Base-by-base conservation (phyloP, 495 filamentous ascomycete genomes). In the Talaromyces adpressus region DNA sequence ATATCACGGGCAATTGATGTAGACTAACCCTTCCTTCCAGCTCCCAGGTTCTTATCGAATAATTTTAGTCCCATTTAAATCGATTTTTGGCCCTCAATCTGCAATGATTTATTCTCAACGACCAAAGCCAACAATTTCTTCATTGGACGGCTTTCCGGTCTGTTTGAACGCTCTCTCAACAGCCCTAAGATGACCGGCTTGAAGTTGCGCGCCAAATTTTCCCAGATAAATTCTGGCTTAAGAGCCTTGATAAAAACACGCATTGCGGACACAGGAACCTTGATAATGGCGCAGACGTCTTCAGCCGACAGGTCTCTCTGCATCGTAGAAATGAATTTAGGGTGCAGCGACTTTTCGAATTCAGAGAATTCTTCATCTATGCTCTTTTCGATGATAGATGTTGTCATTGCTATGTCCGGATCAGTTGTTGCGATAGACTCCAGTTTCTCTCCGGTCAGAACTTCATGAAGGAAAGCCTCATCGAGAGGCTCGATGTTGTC, bases 401-500 rank as follows among this genome's bases (percentile, higher is more conserved):
- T 59, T 23, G 29, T 27, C n/a, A 39, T 39, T 23, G 57, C 20
- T 12, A 36, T 59, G 22, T 59, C 32, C 20, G 18, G 25, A 59
- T 34, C n/a, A 39, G 34, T 20, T 12, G 32, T 41, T 34, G 57
- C 57, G 57, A 12, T 18, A 41, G 57, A 34, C 32, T 59, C n/a
- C 29, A 16, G 16, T 41, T 22, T 59, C 20, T 59, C 57, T 36
- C 57, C 57, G 2, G 63, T 69, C 58, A 71, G 20, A 49, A 71
- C 63, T 22, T 68, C 64, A 18, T 66, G 60, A 39, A 69, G n/a
- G 9, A 71, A 66, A 16, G 2, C 54, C 52, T 69, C 66, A 53
- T 71, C 51, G n/a, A 69, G 62, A 34, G 67, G 67, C 57, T 71
- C 67, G 23, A 69, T 66, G 16, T 65, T 20, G 56, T 62, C 58